Base-by-base conservation (phyloP, 2,329 filamentous ascomycete species). In the Ophiocordyceps camponoti-leonardi region DNA sequence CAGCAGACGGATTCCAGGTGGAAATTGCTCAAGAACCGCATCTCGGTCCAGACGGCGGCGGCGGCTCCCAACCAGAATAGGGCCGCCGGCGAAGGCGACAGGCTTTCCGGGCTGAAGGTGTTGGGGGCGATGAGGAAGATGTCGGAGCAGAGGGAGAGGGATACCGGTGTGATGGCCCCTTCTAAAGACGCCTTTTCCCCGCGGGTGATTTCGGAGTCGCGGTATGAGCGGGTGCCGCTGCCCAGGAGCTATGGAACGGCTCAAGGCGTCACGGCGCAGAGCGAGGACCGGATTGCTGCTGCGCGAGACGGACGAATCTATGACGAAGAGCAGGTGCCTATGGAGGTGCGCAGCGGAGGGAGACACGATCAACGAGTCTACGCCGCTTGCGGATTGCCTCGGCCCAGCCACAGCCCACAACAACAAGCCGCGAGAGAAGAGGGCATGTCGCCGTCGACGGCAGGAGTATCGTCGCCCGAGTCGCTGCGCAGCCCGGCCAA, bases 191-290 rank as follows among this genome's bases (percentile, higher is more conserved):
- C 31, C 4, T n/a, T 13, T 33, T n/a, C 31, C 2, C n/a, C 18
- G 35, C 4, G n/a, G n/a, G 35, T 37, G 33, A 7, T 37, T 18
- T 37, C 33, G 28, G 63, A 64, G 42, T 62, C 57, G 13, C 55
- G 56, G 26, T 67, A 67, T 35, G 61, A 53, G 3, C 52, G 53
- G 13, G 60, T 67, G 1, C 61, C 65, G 1, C 64, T 66, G 33
- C 64, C 65, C 0, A 51, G 48, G 23, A 56, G 58, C 13, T 67
- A 67, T 41, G 47, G 49, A 7, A 50, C 59, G 14, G 63, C 65
- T 5, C 61, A 63, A 42, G 62, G 60, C 26, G 26, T 28, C 26
- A 11, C 26, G 26, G 26, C 26, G 26, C 26, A 28, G 26, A 28
- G 26, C 26, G 63, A 65, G 43, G 62, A 60, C 19, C 51, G 47